These are phyloP conservation scores for Ensete ventricosum DNA, from an alignment of 176 grass and related monocot species.

Conservation along the genomic window DNA sequence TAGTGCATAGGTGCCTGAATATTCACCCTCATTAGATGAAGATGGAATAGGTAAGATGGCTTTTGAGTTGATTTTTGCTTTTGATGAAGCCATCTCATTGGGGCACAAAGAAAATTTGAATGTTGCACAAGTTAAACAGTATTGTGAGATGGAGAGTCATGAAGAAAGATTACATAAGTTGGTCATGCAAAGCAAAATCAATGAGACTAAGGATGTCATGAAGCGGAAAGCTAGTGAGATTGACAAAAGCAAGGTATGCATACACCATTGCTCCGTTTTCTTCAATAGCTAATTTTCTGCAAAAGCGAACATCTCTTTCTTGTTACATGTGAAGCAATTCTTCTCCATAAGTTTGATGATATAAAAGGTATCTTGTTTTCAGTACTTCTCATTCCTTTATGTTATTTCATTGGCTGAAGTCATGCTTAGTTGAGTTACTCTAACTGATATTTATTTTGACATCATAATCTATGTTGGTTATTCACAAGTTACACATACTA, in stretches of 20 bases:
- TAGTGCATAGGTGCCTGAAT: constrained; percentile 66
- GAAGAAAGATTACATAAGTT: constrained; percentile 79
- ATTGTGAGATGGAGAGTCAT: constrained; percentile 80
- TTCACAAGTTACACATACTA: background rate
- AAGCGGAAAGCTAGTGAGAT: constrained; percentile 65
- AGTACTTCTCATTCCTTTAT: background rate
- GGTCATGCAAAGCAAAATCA: constrained; percentile 70
- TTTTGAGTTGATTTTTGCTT: constrained; percentile 63
- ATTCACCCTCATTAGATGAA: constrained; percentile 69
- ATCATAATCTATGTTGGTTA: background rate
- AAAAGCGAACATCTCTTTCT: background rate
- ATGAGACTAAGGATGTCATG: constrained; percentile 76
- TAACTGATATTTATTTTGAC: background rate
- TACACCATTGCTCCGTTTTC: background rate
- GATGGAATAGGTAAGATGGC: constrained; percentile 46
- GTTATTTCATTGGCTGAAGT: background rate
- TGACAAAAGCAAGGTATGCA: constrained; percentile 77
- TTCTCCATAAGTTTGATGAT: background rate
- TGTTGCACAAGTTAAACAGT: constrained; percentile 70
- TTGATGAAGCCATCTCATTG: constrained; percentile 79
- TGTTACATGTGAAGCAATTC: background rate
- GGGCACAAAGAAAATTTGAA: constrained; percentile 90
- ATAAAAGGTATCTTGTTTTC: background rate
- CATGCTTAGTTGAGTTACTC: background rate
- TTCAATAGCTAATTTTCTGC: background rate